These are phyloP conservation scores for Bruguiera gymnorhiza DNA, from an alignment of 345 rosid genomes.

Conservation along the genomic window DNA sequence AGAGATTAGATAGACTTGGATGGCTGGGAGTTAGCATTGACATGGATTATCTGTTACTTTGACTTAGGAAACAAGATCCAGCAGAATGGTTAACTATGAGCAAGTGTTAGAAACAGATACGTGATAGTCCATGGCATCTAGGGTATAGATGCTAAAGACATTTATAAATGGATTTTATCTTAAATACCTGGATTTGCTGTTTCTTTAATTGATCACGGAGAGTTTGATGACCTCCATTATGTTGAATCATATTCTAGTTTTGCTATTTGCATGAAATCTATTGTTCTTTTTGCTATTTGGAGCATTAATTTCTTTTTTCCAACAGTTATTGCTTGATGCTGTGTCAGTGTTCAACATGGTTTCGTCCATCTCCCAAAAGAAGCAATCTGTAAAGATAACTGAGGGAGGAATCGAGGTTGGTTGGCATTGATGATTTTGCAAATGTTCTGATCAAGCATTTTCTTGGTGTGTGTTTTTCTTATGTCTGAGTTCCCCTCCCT, in stretches of 20 bases:
- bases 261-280: not conserved
- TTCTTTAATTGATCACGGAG: not conserved
- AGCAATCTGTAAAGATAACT: slow-evolving; percentile 68
- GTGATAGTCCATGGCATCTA: too few species aligned
- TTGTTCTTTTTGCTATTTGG: not conserved
- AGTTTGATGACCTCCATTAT: not conserved
- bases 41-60: not conserved
- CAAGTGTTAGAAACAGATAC: too few species aligned
- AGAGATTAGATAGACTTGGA: not conserved
- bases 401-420: slow-evolving; percentile 74
- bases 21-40: not conserved
- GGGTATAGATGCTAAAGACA: too few species aligned
- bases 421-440: not conserved
- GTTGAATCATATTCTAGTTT: not conserved
- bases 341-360: slow-evolving; percentile 67
- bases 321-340: slow-evolving; percentile 73
- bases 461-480: not conserved
- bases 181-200: too few species aligned
- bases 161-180: too few species aligned
- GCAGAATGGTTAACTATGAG: not conserved
- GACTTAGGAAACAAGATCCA: not conserved
- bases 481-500: not conserved
- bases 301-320: not conserved
- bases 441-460: slow-evolving; percentile 2
- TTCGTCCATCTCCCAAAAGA: slow-evolving; percentile 57